These are phyloP conservation scores for Blastocystis sp. DNA, from an alignment of 352 stramenopile genomes.

Conservation along the genomic window DNA sequence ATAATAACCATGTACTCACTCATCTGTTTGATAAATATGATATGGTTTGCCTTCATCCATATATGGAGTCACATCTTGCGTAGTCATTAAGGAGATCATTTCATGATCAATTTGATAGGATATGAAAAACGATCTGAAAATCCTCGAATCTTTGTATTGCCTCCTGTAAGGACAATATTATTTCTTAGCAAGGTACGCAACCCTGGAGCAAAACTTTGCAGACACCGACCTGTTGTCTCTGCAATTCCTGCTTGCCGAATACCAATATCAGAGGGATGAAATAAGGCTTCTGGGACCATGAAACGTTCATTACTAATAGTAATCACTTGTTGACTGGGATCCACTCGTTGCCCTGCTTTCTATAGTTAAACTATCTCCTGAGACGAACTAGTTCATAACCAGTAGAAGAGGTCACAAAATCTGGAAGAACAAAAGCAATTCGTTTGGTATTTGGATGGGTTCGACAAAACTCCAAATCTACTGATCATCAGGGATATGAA, in stretches of 20 bases:
- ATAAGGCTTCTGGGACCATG: constrained; percentile 52
- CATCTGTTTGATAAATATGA: background rate
- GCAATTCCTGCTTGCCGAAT: constrained; percentile 46
- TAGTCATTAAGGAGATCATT: background rate
- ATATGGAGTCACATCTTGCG: background rate
- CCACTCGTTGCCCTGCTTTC: constrained; percentile 4
- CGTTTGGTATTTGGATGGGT: background rate
- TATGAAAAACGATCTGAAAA: constrained; percentile 46
- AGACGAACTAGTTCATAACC: constrained; percentile 20
- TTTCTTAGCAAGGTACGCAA: background rate
- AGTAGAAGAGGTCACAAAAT: constrained; percentile 37
- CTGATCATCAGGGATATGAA: background rate
- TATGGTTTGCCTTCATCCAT: background rate
- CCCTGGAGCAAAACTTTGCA: constrained; percentile 9
- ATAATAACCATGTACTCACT: background rate
- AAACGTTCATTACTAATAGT: constrained; percentile 24
- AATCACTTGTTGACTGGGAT: constrained; percentile 37
- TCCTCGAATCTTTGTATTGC: background rate
- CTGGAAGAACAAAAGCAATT: constrained; percentile 33
- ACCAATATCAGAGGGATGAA: constrained; percentile 45
- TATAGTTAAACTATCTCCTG: background rate
- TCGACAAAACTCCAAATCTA: constrained; percentile 5
- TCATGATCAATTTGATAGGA: background rate
- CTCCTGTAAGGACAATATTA: constrained; percentile 14
- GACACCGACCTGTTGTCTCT: background rate